Base-by-base conservation (phyloP, 179 eudicot species). In the Beta corolliflora region DNA sequence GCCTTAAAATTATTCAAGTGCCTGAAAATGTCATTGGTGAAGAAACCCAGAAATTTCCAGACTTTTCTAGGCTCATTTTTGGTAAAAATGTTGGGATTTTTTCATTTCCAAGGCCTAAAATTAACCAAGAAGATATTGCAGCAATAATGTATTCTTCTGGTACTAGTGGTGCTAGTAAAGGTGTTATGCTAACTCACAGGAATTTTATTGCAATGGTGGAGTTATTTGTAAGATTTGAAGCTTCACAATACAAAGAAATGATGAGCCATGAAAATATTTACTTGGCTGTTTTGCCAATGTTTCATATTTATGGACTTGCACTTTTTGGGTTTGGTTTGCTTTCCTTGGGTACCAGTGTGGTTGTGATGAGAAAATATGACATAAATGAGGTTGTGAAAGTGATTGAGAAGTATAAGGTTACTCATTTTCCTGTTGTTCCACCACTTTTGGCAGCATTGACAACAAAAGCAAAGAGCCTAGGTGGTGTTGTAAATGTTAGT, bases 371-470 rank as follows among this genome's bases (percentile, higher is more conserved):
- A 25, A 93, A 81, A 73, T 95, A 89, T 65, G 87, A 85, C 52
- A 80, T 78, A n/a, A 83, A 87, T 82, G 93, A 93, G 83, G 89
- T 91, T 84, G 89, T 89, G 75, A 84, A 60, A 71, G 93, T 85
- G 48, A 91, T 91, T 77, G 88, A 82, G 23, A 81, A 68, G 68
- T 90, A 86, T 72, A 84, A 83, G 60, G 94, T 93, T 48, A 93
- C 97, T 54, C 98, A 95, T 81, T 89, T 95, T 50, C 93, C 91
- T 4, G 85, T 79, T n/a, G 98, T 93, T 64, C 98, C 98, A 3
- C 98, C 97, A 9, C 54, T 95, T 29, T 53, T 96, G 86, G 81
- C 64, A 6, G 91, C 93, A 36, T 76, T 96, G 87, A 88, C 89
- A 3, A 55, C 60, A 61, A 89, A 81, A 65, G 94, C 87, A 9